A percentile compares a stretch with the other conserved stretches of the same genome.
These are phyloP conservation scores for Xerocomellus intermedius DNA, from an alignment of 768 basidiomycete species.

Conservation along the genomic window DNA sequence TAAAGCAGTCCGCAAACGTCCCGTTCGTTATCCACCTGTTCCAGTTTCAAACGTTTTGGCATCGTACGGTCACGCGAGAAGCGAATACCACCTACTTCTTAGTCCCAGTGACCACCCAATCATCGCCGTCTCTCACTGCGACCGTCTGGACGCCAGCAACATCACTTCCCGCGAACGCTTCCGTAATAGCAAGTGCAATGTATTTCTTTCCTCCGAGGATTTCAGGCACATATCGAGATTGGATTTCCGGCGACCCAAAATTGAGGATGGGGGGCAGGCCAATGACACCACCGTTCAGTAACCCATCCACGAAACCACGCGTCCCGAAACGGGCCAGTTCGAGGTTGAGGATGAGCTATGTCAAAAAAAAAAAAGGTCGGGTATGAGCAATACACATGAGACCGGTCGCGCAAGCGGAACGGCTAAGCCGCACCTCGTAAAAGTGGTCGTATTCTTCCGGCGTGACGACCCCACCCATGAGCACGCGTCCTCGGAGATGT, in stretches of 20 bases:
- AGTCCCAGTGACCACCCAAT: constrained; percentile 88
- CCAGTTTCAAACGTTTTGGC: neutral
- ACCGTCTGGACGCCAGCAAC: constrained; percentile 83
- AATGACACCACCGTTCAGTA: constrained; percentile 80
- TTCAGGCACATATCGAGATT: constrained; percentile 68
- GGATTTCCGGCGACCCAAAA: constrained; percentile 75
- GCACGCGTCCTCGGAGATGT: constrained; percentile 75
- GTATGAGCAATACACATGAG: neutral
- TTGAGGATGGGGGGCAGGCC: constrained; percentile 90
- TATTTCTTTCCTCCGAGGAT: constrained; percentile 78
- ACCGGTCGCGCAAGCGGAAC: neutral
- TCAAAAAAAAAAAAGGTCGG: neutral
- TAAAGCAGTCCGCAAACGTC: constrained; percentile 81
- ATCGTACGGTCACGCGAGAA: neutral
- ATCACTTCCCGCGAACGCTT: constrained; percentile 91
- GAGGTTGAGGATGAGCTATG: constrained; percentile 70
- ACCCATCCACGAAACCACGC: constrained; percentile 84
- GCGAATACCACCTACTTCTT: constrained; percentile 65
- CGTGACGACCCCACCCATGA: constrained; percentile 78
- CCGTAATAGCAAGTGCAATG: constrained; percentile 87
- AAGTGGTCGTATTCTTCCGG: constrained; percentile 94
- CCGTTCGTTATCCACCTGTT: constrained; percentile 89
- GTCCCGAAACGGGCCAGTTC: constrained; percentile 84
- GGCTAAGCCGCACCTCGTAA: constrained; percentile 61
- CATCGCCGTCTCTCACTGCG: constrained; percentile 79